Conservation (phyloP, 371 early-diverging fungal genomes). For the Rhizopus microsporus region DNA sequence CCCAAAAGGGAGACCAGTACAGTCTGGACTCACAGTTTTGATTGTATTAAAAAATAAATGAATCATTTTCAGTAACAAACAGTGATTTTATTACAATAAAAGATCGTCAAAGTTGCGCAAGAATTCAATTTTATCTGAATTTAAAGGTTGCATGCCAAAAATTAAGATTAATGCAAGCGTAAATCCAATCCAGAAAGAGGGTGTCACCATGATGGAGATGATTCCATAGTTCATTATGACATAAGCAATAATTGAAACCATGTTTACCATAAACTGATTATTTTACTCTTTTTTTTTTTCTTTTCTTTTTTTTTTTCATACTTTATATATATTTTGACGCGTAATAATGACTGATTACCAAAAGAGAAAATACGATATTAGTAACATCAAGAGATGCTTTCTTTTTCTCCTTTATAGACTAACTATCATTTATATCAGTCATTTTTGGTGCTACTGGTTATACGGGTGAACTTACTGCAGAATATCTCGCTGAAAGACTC, state of each 20-base stretch:
- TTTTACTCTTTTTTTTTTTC: slow-evolving; percentile 1
- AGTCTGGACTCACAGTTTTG: background rate
- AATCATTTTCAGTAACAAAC: too few relatives aligned
- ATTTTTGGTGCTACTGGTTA: slow-evolving; percentile 90
- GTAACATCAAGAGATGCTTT: slow-evolving; percentile 2
- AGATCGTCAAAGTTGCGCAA: slow-evolving; percentile 5
- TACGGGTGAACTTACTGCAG: slow-evolving; percentile 76
- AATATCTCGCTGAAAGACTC: slow-evolving; percentile 39
- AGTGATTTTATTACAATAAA: background rate
- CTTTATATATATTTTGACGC: background rate
- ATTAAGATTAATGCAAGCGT: slow-evolving; percentile 3
- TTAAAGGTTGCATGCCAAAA: background rate
- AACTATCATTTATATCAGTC: slow-evolving; percentile 16
- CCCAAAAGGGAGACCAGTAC: background rate
- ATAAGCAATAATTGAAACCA: background rate
- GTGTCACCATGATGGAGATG: background rate
- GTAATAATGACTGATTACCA: slow-evolving; percentile 16
- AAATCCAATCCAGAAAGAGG: slow-evolving; percentile 11
- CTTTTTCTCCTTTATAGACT: background rate
- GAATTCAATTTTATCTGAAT: background rate
- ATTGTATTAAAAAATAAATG: background rate
- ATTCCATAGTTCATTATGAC: slow-evolving; percentile 1
- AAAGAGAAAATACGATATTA: slow-evolving; percentile 22
- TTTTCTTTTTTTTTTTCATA: slow-evolving; percentile 2
- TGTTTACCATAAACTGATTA: background rate